phyloP scores from a whole-genome alignment of 768 basidiomycete species.

The Harrya chromipes region DNA sequence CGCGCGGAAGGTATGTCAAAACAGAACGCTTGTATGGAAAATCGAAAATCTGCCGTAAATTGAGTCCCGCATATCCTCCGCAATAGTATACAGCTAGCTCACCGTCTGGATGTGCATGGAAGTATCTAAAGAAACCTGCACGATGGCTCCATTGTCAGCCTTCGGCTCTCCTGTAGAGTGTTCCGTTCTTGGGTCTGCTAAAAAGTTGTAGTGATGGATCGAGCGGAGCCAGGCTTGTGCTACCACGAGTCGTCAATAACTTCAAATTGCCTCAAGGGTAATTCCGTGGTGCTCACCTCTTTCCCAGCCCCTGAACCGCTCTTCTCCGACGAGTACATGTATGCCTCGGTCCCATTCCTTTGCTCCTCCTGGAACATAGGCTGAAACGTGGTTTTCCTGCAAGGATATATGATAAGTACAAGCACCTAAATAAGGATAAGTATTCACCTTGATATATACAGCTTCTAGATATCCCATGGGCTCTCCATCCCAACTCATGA shows the following conservation, averaged over 20 bases:
- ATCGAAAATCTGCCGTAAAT: conserved; percentile 18
- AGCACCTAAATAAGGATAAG: not conserved
- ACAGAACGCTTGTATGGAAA: conserved; percentile 27
- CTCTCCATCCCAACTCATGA: conserved; percentile 47
- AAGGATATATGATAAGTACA: not conserved
- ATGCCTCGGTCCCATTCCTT: conserved; percentile 36
- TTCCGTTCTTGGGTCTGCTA: conserved; percentile 41
- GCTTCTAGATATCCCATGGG: conserved; percentile 44
- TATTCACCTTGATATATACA: conserved; percentile 44
- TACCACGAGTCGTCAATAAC: not conserved
- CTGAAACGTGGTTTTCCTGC: conserved; percentile 20
- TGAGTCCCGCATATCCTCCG: not conserved
- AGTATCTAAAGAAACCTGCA: conserved; percentile 24
- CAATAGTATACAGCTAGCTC: not conserved
- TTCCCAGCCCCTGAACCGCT: conserved; percentile 41
- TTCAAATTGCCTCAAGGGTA: not conserved
- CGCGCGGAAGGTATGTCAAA: conserved; percentile 12
- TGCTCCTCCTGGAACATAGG: conserved; percentile 26
- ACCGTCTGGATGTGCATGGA: conserved; percentile 24
- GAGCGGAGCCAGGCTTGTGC: conserved; percentile 24
- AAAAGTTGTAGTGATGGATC: conserved; percentile 42
- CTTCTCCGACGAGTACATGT: conserved; percentile 47
- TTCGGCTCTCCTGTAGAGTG: conserved; percentile 44
- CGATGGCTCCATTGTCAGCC: conserved; percentile 26
- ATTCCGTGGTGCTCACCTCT: conserved; percentile 34